These are phyloP conservation scores for Phytophthora litchii DNA, from an alignment of 352 stramenopile species.

Conservation along the genomic window DNA sequence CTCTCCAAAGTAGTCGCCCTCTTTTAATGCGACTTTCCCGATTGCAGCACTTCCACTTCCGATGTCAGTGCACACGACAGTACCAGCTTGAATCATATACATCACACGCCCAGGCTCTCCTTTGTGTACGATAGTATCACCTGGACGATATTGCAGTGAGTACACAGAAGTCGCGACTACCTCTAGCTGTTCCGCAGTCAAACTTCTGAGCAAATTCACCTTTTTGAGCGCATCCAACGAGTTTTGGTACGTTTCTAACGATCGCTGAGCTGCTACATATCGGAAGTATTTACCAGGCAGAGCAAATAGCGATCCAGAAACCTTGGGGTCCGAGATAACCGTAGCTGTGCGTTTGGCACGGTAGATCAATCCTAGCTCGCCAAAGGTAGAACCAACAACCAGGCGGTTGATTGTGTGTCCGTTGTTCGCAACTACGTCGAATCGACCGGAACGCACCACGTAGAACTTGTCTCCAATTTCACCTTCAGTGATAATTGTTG, in stretches of 20 bases:
- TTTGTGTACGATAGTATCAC: conserved; percentile 79
- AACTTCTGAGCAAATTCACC: conserved; percentile 44
- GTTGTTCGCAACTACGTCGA: conserved; percentile 49
- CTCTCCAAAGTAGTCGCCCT: conserved; percentile 94
- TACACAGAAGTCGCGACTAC: conserved; percentile 51
- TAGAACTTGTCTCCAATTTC: conserved; percentile 86
- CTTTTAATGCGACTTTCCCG: conserved; percentile 46
- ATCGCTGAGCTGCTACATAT: conserved; percentile 51
- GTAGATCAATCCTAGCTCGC: conserved; percentile 63
- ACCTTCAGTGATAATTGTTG: conserved; percentile 80
- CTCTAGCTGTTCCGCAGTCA: conserved; percentile 54
- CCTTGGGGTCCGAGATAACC: conserved; percentile 42
- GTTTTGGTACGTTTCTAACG: conserved; percentile 45
- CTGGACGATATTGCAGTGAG: conserved; percentile 50
- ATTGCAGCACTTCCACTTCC: conserved; percentile 44
- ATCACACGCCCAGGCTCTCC: conserved; percentile 73
- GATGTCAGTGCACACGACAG: conserved; percentile 64
- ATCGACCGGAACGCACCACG: conserved; percentile 57
- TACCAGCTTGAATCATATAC: conserved; percentile 82
- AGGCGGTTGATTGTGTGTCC: conserved; percentile 54
- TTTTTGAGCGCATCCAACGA: conserved; percentile 54
- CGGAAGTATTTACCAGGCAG: conserved; percentile 60
- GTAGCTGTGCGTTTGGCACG: conserved; percentile 57
- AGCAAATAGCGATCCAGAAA: conserved; percentile 44
- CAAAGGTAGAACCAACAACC: conserved; percentile 46